These are phyloP conservation scores for Carex cristatella DNA, from an alignment of 176 grass and related monocot genomes.

Conservation along the genomic window DNA sequence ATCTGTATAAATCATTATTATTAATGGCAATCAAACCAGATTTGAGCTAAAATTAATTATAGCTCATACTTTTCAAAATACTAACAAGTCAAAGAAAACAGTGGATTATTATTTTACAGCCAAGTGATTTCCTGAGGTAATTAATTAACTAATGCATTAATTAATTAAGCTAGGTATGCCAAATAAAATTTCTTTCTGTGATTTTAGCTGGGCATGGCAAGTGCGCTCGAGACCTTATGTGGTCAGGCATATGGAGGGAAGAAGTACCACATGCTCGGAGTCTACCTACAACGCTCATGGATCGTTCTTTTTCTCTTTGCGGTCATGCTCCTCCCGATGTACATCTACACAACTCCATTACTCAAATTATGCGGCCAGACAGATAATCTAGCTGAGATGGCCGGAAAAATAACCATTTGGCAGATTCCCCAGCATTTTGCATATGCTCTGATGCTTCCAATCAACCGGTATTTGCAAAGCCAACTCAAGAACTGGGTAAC, in stretches of 20 bases:
- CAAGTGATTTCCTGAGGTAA: not conserved
- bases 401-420: conserved; percentile 19
- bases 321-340: conserved; percentile 22
- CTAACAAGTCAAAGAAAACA: not conserved
- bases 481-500: conserved; percentile 40
- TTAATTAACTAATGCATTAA: not conserved
- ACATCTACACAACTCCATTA: conserved; percentile 24
- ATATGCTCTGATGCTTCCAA: conserved; percentile 15
- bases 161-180: not conserved
- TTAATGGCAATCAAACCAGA: not conserved
- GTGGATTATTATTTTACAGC: not conserved
- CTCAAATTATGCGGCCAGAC: conserved; percentile 29
- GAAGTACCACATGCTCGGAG: conserved; percentile 27
- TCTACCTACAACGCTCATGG: conserved; percentile 39
- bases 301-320: conserved; percentile 24
- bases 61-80: not conserved
- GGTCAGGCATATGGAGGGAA: conserved; percentile 44
- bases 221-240: conserved; percentile 38
- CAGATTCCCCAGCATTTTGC: conserved; percentile 29
- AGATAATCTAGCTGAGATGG: conserved; percentile 2
- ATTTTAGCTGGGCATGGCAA: conserved; percentile 36
- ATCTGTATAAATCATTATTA: not conserved
- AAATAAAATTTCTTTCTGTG: not conserved
- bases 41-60: not conserved
- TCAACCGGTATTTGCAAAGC: conserved; percentile 32